Base-by-base conservation (phyloP, 768 basidiomycete species). In the Pseudohyphozyma bogoriensis region DNA sequence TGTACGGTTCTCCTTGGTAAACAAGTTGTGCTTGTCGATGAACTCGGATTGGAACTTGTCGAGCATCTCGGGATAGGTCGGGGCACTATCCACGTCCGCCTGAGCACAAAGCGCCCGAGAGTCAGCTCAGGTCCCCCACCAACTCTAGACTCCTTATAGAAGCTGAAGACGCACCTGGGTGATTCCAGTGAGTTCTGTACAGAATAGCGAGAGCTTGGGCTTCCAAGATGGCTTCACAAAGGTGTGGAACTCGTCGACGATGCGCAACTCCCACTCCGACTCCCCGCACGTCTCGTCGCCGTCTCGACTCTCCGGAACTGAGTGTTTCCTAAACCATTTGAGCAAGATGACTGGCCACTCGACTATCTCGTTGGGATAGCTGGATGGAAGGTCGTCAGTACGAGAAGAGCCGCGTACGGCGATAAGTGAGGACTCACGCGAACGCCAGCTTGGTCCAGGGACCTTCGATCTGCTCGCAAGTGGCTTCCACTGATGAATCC, bases 361-460 rank as follows among this genome's bases (percentile, higher is more conserved):
- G 64, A 97, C 95, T 57, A 97, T 91, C 76, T 97, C 93, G 74
- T 95, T 95, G 3, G 92, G 87, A 75, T 84, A 93, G 56, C 84
- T 81, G 65, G 89, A 87, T 68, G 79, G 79, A 36, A 82, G 79
- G 37, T 9, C 36, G 26, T 18, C 24, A 29, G 35, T 28, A 10
- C 8, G 7, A 9, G 35, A 6, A 4, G 18, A 20, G 36, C 15
- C 5, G n/a, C 7, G 7, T 11, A 39, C 3, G 3, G 33, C 20
- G 31, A 28, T 37, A 22, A 20, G 22, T 10, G n/a, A 4, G 7
- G 16, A 32, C 52, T 42, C 0, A 62, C 58, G 56, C 37, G 46
- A 66, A 66, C 0, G 65, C 61, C 8, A 66, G 40, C 24, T 36
- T 57, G 4, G 55, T 51, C 16, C 37, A 52, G 6, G 73, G 46